Conservation (phyloP, 2,329 filamentous ascomycete genomes). For the Penicillium sp. region DNA sequence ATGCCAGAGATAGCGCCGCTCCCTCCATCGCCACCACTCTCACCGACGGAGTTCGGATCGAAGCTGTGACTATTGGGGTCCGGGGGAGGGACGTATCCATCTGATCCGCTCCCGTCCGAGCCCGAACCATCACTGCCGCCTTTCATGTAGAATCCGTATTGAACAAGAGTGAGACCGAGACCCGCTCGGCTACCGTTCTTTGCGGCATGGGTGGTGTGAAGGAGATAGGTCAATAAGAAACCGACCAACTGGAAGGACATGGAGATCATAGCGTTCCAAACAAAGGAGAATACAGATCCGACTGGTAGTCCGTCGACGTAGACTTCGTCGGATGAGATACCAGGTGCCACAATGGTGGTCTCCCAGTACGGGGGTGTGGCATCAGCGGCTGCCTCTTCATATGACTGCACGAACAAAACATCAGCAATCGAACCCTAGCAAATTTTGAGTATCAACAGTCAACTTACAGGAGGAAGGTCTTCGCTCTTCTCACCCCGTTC, state of each 20-base stretch:
- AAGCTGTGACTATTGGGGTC: slow-evolving; percentile 93
- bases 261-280: slow-evolving; percentile 85
- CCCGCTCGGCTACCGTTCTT: slow-evolving; percentile 96
- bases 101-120: slow-evolving; percentile 36
- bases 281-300: slow-evolving; percentile 78
- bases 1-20: slow-evolving; percentile 57
- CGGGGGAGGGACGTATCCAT: slow-evolving; percentile 63
- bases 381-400: slow-evolving; percentile 97
- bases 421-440: background rate
- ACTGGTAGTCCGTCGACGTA: slow-evolving; percentile 96
- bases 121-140: slow-evolving; percentile 52
- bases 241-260: slow-evolving; percentile 97
- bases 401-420: slow-evolving; percentile 63
- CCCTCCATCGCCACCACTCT: slow-evolving; percentile 35
- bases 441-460: background rate
- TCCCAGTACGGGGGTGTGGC: slow-evolving; percentile 98
- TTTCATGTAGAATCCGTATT: slow-evolving; percentile 97
- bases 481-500: slow-evolving; percentile 80
- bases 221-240: slow-evolving; percentile 94
- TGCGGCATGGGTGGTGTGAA: slow-evolving; percentile 96
- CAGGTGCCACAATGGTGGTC: slow-evolving; percentile 93
- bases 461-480: slow-evolving; percentile 86
- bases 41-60: slow-evolving; percentile 68
- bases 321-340: slow-evolving; percentile 88
- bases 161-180: slow-evolving; percentile 90